Evolutionary conservation across 1,284 basidiomycete species (phyloP).

Genomic region (Puccinia novopanici): DNA sequence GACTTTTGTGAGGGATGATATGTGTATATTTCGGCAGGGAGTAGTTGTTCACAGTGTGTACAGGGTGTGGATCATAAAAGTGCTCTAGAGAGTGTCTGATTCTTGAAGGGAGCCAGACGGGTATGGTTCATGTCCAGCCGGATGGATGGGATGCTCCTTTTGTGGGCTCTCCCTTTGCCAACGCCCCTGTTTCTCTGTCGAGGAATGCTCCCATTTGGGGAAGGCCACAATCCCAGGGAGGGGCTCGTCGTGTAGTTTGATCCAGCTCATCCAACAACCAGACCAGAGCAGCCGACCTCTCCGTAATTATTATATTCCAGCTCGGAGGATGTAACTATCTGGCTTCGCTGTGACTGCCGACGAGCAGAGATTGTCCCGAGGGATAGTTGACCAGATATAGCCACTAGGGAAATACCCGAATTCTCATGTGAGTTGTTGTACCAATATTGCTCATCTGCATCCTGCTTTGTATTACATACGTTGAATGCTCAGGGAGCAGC

Average conservation of each 20-base stretch:
- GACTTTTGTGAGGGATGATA: neutral
- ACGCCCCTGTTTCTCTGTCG: slow-evolving; percentile 27
- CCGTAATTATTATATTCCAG: too few species aligned
- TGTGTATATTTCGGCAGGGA: neutral
- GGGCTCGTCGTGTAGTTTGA: slow-evolving; percentile 11
- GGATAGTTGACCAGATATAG: too few species aligned
- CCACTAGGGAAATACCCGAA: too few species aligned
- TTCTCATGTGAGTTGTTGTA: too few species aligned
- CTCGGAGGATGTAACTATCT: neutral
- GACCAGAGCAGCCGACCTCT: neutral
- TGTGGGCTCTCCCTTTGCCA: slow-evolving; percentile 12
- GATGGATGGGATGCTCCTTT: neutral
- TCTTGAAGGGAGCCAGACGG: neutral
- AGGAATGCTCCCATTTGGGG: slow-evolving; percentile 21
- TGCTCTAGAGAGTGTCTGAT: neutral
- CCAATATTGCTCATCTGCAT: too few species aligned
- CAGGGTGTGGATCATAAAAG: neutral
- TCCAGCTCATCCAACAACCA: slow-evolving; percentile 14
- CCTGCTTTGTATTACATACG: too few species aligned
- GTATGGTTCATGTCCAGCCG: too few species aligned
- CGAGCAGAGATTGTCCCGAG: neutral
- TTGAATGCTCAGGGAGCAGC: too few species aligned
- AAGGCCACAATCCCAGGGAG: too few species aligned
- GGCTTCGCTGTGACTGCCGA: slow-evolving; percentile 11
- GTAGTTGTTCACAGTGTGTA: too few species aligned